Evolutionary conservation across 257 asterid genomes (phyloP).

Genomic region (Agastache rugosa): DNA sequence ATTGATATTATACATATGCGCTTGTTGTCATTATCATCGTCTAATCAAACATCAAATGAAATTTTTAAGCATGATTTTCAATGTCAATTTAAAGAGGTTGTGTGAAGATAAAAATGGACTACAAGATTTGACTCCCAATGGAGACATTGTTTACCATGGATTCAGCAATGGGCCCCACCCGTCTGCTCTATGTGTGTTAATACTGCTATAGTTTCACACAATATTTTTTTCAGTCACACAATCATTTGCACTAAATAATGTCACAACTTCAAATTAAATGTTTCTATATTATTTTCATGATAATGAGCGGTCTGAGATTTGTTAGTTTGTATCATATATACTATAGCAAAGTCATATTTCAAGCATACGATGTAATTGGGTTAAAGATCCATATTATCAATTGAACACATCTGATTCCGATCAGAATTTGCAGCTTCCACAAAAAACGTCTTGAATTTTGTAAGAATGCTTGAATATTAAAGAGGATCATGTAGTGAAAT

Average conservation of each 20-base stretch:
- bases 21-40: constrained; percentile 25
- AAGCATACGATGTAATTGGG: not conserved
- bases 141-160: constrained; percentile 28
- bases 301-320: not conserved
- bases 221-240: not conserved
- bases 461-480: too few species aligned
- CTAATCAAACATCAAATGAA: constrained; percentile 15
- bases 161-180: constrained; percentile 38
- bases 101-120: constrained; percentile 33
- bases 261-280: constrained; percentile 3
- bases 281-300: constrained; percentile 20
- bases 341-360: not conserved
- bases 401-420: too few species aligned
- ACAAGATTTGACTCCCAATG: constrained; percentile 37
- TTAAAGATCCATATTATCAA: too few species aligned
- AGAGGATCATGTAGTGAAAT: too few species aligned
- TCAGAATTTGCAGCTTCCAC: too few species aligned
- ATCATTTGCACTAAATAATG: constrained; percentile 22
- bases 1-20: not conserved
- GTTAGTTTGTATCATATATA: not conserved
- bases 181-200: not conserved
- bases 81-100: not conserved
- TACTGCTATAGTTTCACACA: not conserved
- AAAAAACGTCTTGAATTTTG: too few species aligned
- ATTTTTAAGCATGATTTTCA: constrained; percentile 11